phyloP scores from a whole-genome alignment of 2,329 filamentous ascomycete genomes.

The Alternaria viburni region DNA sequence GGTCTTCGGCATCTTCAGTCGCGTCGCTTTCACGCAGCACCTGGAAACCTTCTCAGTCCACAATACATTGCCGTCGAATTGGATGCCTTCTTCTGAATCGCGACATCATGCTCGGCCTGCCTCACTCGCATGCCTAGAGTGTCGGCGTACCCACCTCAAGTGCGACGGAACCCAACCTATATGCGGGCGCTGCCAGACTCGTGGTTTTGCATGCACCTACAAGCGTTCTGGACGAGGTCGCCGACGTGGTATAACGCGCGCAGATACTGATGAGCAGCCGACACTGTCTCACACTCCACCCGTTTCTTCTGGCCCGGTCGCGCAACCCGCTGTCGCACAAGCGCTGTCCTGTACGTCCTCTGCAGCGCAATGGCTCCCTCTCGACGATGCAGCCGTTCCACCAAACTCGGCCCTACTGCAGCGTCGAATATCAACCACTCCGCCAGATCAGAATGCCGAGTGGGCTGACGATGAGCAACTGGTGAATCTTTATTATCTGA shows the following conservation, averaged over 20 bases:
- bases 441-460: neutral
- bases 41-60: slow-evolving; percentile 1
- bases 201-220: slow-evolving; percentile 52
- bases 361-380: slow-evolving; percentile 29
- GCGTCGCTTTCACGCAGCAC: neutral
- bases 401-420: neutral
- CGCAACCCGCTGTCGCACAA: slow-evolving; percentile 15
- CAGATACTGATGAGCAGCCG: neutral
- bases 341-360: slow-evolving; percentile 12
- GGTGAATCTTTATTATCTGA: slow-evolving; percentile 58
- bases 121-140: slow-evolving; percentile 54
- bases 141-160: slow-evolving; percentile 55
- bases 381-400: neutral
- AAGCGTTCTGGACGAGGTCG: slow-evolving; percentile 54
- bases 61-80: neutral
- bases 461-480: slow-evolving; percentile 35
- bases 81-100: slow-evolving; percentile 3
- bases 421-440: neutral
- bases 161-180: slow-evolving; percentile 55
- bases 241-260: slow-evolving; percentile 36
- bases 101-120: slow-evolving; percentile 16
- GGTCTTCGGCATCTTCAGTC: slow-evolving; percentile 7
- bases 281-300: neutral
- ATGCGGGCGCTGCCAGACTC: slow-evolving; percentile 51
- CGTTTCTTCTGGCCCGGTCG: neutral